Percentiles rank a stretch among this genome's conserved stretches.
phyloP scores from a whole-genome alignment of 768 basidiomycete species.

The Pulveroboletus ravenelii region DNA sequence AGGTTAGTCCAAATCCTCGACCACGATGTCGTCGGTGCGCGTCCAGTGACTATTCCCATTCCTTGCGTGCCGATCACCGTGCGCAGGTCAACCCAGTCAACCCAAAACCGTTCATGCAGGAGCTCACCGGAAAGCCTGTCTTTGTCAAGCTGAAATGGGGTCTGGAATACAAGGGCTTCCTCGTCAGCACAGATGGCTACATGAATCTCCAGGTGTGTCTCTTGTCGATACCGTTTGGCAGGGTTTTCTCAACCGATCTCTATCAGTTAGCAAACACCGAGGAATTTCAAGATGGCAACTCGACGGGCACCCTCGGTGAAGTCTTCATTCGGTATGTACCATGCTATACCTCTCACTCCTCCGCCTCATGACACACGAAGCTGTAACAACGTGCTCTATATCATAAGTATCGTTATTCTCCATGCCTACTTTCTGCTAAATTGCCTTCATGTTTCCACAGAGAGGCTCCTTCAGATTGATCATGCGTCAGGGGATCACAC shows the following conservation, averaged over 20 bases:
- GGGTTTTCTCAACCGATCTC: neutral
- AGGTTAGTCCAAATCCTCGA: slow-evolving; percentile 1
- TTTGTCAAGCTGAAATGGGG: slow-evolving; percentile 98
- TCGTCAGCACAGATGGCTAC: slow-evolving; percentile 97
- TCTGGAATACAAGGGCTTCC: slow-evolving; percentile 96
- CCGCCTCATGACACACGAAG: slow-evolving; percentile 35
- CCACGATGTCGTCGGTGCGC: slow-evolving; percentile 18
- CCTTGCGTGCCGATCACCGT: slow-evolving; percentile 9
- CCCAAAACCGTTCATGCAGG: slow-evolving; percentile 98
- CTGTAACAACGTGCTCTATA: slow-evolving; percentile 95
- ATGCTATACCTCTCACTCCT: neutral
- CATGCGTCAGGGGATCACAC: neutral
- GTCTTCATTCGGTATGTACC: slow-evolving; percentile 88
- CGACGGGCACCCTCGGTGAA: slow-evolving; percentile 95
- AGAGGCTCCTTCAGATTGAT: slow-evolving; percentile 60
- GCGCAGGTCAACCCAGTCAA: slow-evolving; percentile 85
- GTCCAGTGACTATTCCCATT: neutral
- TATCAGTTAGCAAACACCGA: slow-evolving; percentile 94
- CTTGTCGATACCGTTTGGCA: neutral
- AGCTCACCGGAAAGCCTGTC: slow-evolving; percentile 95
- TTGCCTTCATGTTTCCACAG: slow-evolving; percentile 44
- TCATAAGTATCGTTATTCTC: slow-evolving; percentile 58
- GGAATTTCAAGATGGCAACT: slow-evolving; percentile 94
- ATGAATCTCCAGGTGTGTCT: slow-evolving; percentile 94
- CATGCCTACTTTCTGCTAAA: slow-evolving; percentile 13